Conservation (phyloP, 2,329 filamentous ascomycete genomes). For the Purpureocillium takamizusanense region DNA sequence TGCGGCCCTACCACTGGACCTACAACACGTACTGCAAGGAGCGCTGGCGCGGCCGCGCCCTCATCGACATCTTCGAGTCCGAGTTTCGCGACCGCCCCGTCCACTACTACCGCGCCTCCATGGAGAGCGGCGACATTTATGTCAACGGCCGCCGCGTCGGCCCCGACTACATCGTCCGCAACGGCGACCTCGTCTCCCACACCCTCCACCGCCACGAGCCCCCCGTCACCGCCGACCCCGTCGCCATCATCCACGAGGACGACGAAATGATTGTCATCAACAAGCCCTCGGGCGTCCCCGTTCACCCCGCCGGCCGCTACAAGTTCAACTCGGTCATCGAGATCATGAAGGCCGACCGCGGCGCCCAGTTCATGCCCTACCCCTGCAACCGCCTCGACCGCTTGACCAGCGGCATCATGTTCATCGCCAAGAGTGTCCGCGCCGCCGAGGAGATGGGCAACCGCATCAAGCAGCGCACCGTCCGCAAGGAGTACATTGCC, state of each 20-base stretch:
- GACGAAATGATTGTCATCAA: constrained; percentile 92
- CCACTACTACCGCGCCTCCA: constrained; percentile 82
- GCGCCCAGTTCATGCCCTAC: constrained; percentile 43
- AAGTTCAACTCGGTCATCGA: constrained; percentile 92
- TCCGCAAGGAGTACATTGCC: constrained; percentile 92
- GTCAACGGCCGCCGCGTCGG: constrained; percentile 68
- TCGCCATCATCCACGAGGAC: constrained; percentile 83
- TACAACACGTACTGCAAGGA: constrained; percentile 95
- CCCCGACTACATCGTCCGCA: constrained; percentile 64
- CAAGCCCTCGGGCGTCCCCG: constrained; percentile 90
- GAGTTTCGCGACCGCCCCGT: constrained; percentile 85
- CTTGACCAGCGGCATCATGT: constrained; percentile 95
- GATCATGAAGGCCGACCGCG: constrained; percentile 75
- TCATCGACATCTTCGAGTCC: constrained; percentile 81
- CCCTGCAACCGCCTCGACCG: constrained; percentile 92
- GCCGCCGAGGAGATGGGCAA: constrained; percentile 69
- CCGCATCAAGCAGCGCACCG: constrained; percentile 71
- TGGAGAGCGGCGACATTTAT: constrained; percentile 67
- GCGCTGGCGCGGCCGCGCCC: constrained; percentile 72
- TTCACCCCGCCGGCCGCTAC: constrained; percentile 91
- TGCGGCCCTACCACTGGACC: constrained; percentile 82
- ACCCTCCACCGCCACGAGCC: constrained; percentile 94
- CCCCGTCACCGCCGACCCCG: constrained; percentile 72
- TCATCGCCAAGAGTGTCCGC: constrained; percentile 78
- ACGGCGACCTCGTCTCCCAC: constrained; percentile 87